Evolutionary conservation across 495 filamentous ascomycete genomes (phyloP), one percentile per base, ranked within the genome.

Genomic region (Annulohypoxylon nitens): DNA sequence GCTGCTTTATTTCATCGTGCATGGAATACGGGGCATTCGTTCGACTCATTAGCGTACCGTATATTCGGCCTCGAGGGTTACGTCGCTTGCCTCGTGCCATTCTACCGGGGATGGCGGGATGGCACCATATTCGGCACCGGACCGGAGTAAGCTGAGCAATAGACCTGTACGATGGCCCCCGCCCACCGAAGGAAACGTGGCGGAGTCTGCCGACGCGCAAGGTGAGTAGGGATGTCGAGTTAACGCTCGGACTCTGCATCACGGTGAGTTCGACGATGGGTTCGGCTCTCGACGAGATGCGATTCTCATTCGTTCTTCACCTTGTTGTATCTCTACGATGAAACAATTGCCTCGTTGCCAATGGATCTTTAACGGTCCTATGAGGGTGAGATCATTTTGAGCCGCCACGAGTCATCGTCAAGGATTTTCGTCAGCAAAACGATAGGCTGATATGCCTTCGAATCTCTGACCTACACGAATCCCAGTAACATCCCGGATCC

Each of bases 191-290:
- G 25, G 25, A 26, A n/a, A 26, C 50, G 25, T 26, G 50, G 23
- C 50, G 50, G 50, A 54, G 50, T 54, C 50, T 30, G 25, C 50
- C 50, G 50, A 54, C 23, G 50, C 23, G 25, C 23, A 54, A 16
- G 10, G 25, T 33, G 25, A 14, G 25, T 54, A 26, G 12, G 25
- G 4, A 33, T 30, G 25, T 4, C 2, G 16, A 54, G 25, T 8
- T 14, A n/a, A n/a, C 25, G 25, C 50, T 30, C 12, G 25, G 25
- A 33, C 48, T 25, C 20, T 3, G 12, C 11, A 0, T 26, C 14
- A 11, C 11, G 10, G 12, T 54, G 2, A 30, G 30, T 54, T 33
- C 11, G 25, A 14, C 11, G 10, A 4, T 54, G 2, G 14, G 33
- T 54, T n/a, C 3, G 25, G 25, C 12, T 33, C 11, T 11, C 25